Conservation (phyloP, 2,329 filamentous ascomycete genomes). For the Colletotrichum abscissum region DNA sequence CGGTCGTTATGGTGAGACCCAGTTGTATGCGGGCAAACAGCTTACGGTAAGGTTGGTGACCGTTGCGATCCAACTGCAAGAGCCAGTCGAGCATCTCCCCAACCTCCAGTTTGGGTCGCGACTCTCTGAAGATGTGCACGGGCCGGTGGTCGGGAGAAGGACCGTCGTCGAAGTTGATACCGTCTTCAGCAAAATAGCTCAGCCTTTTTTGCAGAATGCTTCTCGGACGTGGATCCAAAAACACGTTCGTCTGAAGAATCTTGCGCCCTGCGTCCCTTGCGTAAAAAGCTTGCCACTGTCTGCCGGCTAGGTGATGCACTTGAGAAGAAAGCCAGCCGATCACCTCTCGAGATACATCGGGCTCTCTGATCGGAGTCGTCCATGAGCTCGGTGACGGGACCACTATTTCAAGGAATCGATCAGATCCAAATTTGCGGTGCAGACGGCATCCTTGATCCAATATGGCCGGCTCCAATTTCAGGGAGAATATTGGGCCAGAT, state of each 20-base stretch:
- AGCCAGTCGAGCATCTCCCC: slow-evolving; percentile 63
- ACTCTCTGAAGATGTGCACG: background rate
- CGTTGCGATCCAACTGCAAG: slow-evolving; percentile 57
- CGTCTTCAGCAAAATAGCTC: slow-evolving; percentile 65
- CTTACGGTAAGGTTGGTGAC: slow-evolving; percentile 61
- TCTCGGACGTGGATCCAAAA: slow-evolving; percentile 40
- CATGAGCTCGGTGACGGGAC: slow-evolving; percentile 56
- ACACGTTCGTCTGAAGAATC: slow-evolving; percentile 48
- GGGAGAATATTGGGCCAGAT: slow-evolving; percentile 53
- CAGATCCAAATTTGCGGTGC: slow-evolving; percentile 65
- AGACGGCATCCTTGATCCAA: slow-evolving; percentile 64
- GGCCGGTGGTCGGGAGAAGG: background rate
- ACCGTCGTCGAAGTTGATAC: slow-evolving; percentile 50
- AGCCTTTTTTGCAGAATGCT: slow-evolving; percentile 40
- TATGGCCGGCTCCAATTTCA: slow-evolving; percentile 60
- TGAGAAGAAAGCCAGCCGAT: slow-evolving; percentile 53
- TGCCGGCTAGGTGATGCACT: slow-evolving; percentile 56
- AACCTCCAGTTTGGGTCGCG: slow-evolving; percentile 48
- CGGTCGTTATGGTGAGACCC: slow-evolving; percentile 64
- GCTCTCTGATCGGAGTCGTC: slow-evolving; percentile 42
- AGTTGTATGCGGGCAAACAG: slow-evolving; percentile 68
- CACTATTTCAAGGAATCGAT: slow-evolving; percentile 68
- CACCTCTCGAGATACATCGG: background rate
- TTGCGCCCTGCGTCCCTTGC: slow-evolving; percentile 41
- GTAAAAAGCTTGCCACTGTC: slow-evolving; percentile 61